Conservation (phyloP, 1,284 basidiomycete species). For the Sporisorium scitamineum region DNA sequence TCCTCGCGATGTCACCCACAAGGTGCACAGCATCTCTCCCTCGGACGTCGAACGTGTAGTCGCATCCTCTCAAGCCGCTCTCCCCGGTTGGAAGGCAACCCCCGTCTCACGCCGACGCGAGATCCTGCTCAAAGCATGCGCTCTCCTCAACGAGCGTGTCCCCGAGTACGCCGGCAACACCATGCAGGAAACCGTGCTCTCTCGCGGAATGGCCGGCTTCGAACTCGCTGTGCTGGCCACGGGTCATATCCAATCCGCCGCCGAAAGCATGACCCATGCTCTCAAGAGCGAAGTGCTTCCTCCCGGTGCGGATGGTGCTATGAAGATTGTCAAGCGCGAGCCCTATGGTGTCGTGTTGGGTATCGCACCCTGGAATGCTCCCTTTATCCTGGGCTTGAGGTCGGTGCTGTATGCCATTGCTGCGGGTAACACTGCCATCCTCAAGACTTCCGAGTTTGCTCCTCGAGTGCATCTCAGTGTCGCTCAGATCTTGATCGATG, state of each 20-base stretch:
- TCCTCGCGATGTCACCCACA: conserved; percentile 36
- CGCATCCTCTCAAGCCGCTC: conserved; percentile 26
- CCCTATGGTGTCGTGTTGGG: conserved; percentile 50
- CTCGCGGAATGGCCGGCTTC: conserved; percentile 49
- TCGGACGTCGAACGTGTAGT: conserved; percentile 26
- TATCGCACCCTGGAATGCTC: conserved; percentile 66
- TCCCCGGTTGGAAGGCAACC: conserved; percentile 47
- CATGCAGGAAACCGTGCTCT: conserved; percentile 45
- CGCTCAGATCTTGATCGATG: conserved; percentile 72
- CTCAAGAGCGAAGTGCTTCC: conserved; percentile 47
- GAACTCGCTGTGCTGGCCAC: conserved; percentile 47
- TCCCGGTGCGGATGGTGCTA: conserved; percentile 27
- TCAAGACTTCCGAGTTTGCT: conserved; percentile 76
- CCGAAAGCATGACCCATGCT: conserved; percentile 32
- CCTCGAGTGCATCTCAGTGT: conserved; percentile 74
- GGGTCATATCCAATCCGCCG: conserved; percentile 25
- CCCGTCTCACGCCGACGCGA: conserved; percentile 38
- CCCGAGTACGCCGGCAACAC: conserved; percentile 39
- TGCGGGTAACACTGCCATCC: conserved; percentile 77
- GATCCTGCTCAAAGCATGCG: conserved; percentile 47
- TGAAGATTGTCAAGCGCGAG: conserved; percentile 51
- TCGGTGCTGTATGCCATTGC: conserved; percentile 74
- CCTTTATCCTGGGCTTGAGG: conserved; percentile 69
- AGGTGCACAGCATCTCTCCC: conserved; percentile 21
- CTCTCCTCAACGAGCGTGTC: conserved; percentile 37